Base-by-base conservation (phyloP, 2,329 filamentous ascomycete genomes). In the Colletotrichum acutatum region DNA sequence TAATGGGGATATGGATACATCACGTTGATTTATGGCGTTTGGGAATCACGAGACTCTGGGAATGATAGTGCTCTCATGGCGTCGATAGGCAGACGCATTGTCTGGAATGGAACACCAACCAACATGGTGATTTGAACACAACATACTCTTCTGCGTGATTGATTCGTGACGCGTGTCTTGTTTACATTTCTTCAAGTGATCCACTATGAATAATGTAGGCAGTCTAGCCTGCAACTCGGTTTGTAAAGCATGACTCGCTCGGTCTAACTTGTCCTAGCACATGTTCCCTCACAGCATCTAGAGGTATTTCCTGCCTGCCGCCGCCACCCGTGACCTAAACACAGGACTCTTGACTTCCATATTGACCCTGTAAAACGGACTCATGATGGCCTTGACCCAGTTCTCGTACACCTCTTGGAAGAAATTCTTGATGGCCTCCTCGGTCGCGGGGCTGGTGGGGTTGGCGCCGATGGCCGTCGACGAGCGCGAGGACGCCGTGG, bases 341-440 rank as follows among this genome's bases (percentile, higher is more conserved):
- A 98, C 90, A 0, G 95, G 93, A 83, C 95, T 98, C 80, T 89
- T 91, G 65, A 99, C 92, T 77, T 94, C 92, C 88, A 93, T 93
- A 76, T 97, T 96, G 68, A 93, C 90, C 66, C 89, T 88, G 85
- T 98, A 98, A 82, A 99, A 99, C 0, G 97, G 97, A 80, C 91
- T 98, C 97, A 99, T 98, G 71, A 95, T 91, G 14, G 95, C 94
- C 88, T 99, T 99, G 76, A 98, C 90, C 92, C 96, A 99, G 77
- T 92, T 95, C 84, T 99, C 97, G 84, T 98, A 98, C 14, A 98
- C 94, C 81, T 99, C 97, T 19, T 90, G 88, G 85, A 99, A 98
- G 85, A 98, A 99, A 83, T 94, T 94, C 81, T 95, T 92, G 78
- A 98, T 94, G 5, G 97, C 96, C 85, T 99, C 97, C 84, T 99